phyloP scores from a whole-genome alignment of 768 basidiomycete genomes.

The Brasilioporus rufonigricans region DNA sequence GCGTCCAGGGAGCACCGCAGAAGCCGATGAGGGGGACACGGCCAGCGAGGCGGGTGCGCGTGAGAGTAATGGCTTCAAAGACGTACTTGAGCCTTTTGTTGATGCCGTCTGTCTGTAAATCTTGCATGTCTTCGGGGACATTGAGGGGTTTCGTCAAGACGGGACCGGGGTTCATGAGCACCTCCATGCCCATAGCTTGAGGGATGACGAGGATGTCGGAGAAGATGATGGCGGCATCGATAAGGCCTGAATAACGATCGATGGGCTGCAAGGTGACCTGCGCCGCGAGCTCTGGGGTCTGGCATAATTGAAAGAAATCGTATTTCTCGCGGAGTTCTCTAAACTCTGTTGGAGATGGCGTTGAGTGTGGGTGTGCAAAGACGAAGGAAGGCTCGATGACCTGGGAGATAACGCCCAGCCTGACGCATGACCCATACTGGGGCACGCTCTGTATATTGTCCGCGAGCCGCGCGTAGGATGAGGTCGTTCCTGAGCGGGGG shows the following conservation, averaged over 20 bases:
- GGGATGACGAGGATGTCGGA: constrained; percentile 97
- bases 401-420: constrained; percentile 93
- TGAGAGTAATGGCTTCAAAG: constrained; percentile 86
- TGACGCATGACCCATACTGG: constrained; percentile 99
- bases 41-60: constrained; percentile 76
- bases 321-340: constrained; percentile 79
- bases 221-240: constrained; percentile 98
- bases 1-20: constrained; percentile 96
- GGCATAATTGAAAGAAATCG: constrained; percentile 94
- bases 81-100: constrained; percentile 86
- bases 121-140: constrained; percentile 67
- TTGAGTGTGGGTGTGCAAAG: not conserved
- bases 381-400: constrained; percentile 37
- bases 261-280: constrained; percentile 95
- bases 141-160: constrained; percentile 83
- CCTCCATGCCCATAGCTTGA: constrained; percentile 96
- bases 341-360: constrained; percentile 60
- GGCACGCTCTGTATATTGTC: constrained; percentile 86
- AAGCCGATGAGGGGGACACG: constrained; percentile 97
- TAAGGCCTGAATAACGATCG: constrained; percentile 75
- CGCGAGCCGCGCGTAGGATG: constrained; percentile 81
- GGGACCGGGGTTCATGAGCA: constrained; percentile 92
- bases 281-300: constrained; percentile 84
- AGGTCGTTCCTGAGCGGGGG: constrained; percentile 85
- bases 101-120: constrained; percentile 72